Base-by-base conservation (phyloP, 352 stramenopile species). In the Phytopythium sindhum region DNA sequence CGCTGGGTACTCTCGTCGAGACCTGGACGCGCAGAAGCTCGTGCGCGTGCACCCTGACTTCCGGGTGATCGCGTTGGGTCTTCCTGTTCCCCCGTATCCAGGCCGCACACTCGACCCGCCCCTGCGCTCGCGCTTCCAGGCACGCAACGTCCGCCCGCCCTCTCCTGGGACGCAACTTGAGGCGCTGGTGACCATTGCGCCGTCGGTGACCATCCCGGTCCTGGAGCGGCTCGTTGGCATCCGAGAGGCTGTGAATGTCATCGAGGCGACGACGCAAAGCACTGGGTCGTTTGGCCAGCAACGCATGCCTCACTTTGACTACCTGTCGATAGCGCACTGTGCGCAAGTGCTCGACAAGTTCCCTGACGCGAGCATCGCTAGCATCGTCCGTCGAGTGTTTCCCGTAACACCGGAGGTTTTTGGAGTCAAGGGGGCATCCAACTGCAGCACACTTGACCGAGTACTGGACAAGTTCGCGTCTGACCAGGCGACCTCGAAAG, bases 21-120 rank as follows among this genome's bases (percentile, higher is more conserved):
- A 78, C 29, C 73, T 93, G 23, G 42, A 69, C 14, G 69, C 64
- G 5, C 84, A 90, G 64, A 91, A 90, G 29, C 64, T 96, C 14
- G 74, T 95, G 29, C 84, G 84, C n/a, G 85, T 98, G 15, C 89
- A 97, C 66, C 81, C 78, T 4, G 81, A 97, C 63, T 99, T 99
- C 74, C 86, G 95, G 26, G 95, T 99, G 26, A 91, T 98, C 39
- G 96, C 93, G 0, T 72, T 98, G 14, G 91, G 84, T 45, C 65
- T 98, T 3, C 88, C 91, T 1, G 79, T 90, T 53, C 91, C 91
- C 39, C 89, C 89, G 19, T 97, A 96, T 61, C 80, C 86, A 15
- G 89, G 89, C 1, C 84, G 85, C 8, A 89, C 89, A 14, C 75
- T 97, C 21, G 90, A 97, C 53, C 90, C 90, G 28, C 90, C 90